Base-by-base conservation (phyloP, 192 early-diverging fungal species). In the Lobosporangium transversale region DNA sequence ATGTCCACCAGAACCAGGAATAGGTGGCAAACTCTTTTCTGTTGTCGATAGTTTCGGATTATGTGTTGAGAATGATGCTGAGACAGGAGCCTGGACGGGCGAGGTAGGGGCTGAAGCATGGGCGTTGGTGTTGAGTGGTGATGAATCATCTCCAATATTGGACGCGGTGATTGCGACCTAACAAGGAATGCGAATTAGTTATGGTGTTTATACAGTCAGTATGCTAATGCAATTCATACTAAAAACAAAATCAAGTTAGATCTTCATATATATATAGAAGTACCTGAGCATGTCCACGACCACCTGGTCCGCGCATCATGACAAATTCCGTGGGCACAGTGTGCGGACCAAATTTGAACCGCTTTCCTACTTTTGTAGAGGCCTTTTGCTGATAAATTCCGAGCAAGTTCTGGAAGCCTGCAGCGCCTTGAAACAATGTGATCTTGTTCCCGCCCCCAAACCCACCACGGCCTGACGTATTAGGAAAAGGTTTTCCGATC, bases 221-320 rank as follows among this genome's bases (percentile, higher is more conserved):
- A 62, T 57, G 8, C 18, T 18, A 12, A 36, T n/a, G 5, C 14
- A n/a, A 33, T 31, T 36, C 30, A 30, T 21, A 26, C 6, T 24
- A 29, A 30, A 20, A 37, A 53, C 4, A n/a, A 36, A 48, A 53
- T 6, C 8, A 53, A 51, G 20, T 0, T 11, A 7, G 0, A 7
- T 57, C 23, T 4, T 42, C 15, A 26, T 35, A 17, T 23, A 23
- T 56, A 14, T 18, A 8, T 63, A 74, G 45, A 59, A 0, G 17
- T 36, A 92, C 90, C 84, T 95, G 94, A 31, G 94, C 94, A 65
- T 95, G 92, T 14, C 93, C 94, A 78, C 92, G 95, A 18, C 92
- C 93, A 20, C 90, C 86, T 10, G 95, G 95, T 9, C 94, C 95
- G 31, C 95, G 87, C 95, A 97, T 97, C 92, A 95, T 94, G 44